Percentiles rank a stretch among this genome's conserved stretches.
Conservation (phyloP, 2,329 filamentous ascomycete genomes). For the Cordyceps militaris region DNA sequence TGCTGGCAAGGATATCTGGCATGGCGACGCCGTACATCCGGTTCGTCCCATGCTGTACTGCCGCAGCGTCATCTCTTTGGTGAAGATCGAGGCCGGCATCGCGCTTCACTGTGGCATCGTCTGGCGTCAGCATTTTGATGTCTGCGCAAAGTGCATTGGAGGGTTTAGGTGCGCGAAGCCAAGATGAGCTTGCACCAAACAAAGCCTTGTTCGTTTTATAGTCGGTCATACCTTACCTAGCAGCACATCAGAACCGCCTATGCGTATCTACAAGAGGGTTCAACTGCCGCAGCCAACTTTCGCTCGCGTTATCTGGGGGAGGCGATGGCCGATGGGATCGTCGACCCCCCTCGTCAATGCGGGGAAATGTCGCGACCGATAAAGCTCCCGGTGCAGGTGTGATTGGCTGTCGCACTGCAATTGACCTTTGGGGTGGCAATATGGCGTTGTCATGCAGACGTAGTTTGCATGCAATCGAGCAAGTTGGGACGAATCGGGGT, state of each 20-base stretch:
- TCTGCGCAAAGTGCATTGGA: no score
- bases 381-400: not conserved
- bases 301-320: constrained; percentile 7
- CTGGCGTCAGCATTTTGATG: not conserved
- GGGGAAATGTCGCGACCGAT: not conserved
- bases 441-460: not conserved
- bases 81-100: not conserved
- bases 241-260: no score
- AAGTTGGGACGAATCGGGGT: not conserved
- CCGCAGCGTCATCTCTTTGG: not conserved
- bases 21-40: constrained; percentile 17
- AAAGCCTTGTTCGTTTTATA: no score
- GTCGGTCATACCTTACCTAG: no score
- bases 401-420: not conserved
- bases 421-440: not conserved
- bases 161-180: no score
- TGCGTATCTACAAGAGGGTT: no score
- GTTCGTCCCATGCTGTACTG: not conserved
- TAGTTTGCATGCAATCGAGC: not conserved
- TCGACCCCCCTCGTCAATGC: not conserved
- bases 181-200: no score
- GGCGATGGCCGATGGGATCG: not conserved
- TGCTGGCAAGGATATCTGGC: constrained; percentile 27
- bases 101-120: not conserved
- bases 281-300: not conserved